Percentiles rank a stretch among this genome's conserved stretches.
phyloP scores from a whole-genome alignment of 1,284 basidiomycete species.

The Puccinia novopanici region DNA sequence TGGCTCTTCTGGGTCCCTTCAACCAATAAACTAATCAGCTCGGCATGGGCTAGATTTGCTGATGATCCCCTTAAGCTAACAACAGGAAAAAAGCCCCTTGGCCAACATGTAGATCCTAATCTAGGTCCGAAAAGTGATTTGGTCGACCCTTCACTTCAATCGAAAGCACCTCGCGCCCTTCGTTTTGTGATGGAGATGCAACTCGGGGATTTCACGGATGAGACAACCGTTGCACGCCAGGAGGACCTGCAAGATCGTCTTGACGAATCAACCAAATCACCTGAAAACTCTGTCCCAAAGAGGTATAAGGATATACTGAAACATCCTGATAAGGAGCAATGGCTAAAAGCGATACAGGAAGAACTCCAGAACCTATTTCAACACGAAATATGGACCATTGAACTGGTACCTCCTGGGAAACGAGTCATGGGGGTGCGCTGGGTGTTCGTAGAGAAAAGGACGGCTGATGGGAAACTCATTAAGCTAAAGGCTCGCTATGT shows the following conservation, averaged over 20 bases:
- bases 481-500: constrained; percentile 6
- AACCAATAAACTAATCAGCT: background rate
- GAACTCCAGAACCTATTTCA: background rate
- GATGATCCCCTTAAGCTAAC: constrained; percentile 1
- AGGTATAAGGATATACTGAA: background rate
- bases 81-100: background rate
- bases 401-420: no score
- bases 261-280: background rate
- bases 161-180: no score
- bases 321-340: background rate
- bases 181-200: no score
- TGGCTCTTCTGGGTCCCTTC: constrained; percentile 12
- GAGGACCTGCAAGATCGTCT: background rate
- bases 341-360: background rate
- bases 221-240: background rate
- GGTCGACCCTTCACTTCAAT: no score
- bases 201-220: background rate
- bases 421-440: background rate
- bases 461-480: background rate
- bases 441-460: background rate
- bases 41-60: constrained; percentile 9
- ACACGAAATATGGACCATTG: background rate
- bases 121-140: no score
- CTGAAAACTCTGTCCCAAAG: background rate
- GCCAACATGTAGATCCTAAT: background rate